Conservation (phyloP, 2,329 filamentous ascomycete species). For the Pezicula radicicola region DNA sequence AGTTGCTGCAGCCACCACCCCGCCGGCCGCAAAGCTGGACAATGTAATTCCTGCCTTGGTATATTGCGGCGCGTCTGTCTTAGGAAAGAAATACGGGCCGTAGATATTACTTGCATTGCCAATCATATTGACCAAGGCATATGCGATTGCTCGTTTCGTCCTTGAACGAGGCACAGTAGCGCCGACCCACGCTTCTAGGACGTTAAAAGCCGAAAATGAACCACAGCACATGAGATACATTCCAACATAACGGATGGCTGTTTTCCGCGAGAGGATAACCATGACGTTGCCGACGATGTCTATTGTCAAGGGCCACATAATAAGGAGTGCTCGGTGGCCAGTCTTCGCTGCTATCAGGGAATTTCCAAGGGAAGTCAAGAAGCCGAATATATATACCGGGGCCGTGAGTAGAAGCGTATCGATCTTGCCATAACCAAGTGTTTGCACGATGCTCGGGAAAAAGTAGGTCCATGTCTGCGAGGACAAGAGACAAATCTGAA, state of each 20-base stretch:
- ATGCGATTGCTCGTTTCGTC: conserved; percentile 32
- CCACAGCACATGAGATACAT: conserved; percentile 14
- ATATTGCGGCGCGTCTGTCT: too few species aligned
- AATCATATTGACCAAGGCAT: conserved; percentile 34
- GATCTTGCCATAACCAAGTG: conserved; percentile 12
- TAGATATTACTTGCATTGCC: conserved; percentile 34
- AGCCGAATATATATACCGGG: conserved; percentile 22
- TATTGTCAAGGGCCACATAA: conserved; percentile 48
- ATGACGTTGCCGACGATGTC: conserved; percentile 31
- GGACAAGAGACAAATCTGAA: conserved; percentile 1
- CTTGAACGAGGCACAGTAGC: conserved; percentile 32
- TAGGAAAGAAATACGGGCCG: conserved; percentile 34
- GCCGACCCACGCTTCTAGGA: conserved; percentile 14
- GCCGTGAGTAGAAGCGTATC: conserved; percentile 16
- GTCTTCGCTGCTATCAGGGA: conserved; percentile 31
- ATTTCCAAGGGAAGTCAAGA: conserved; percentile 36
- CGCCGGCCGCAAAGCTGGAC: too few species aligned
- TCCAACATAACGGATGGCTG: conserved; percentile 14
- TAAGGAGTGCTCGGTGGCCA: conserved; percentile 34
- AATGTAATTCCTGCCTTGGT: too few species aligned
- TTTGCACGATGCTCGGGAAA: conserved; percentile 21
- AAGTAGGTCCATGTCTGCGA: conserved; percentile 23
- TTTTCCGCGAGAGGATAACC: conserved; percentile 26
- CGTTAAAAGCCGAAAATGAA: conserved; percentile 10
- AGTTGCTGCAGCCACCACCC: too few species aligned